Evolutionary conservation across 768 basidiomycete species (phyloP), one percentile per base, ranked within the genome.

Genomic region (Pleurotus citrinopileatus): DNA sequence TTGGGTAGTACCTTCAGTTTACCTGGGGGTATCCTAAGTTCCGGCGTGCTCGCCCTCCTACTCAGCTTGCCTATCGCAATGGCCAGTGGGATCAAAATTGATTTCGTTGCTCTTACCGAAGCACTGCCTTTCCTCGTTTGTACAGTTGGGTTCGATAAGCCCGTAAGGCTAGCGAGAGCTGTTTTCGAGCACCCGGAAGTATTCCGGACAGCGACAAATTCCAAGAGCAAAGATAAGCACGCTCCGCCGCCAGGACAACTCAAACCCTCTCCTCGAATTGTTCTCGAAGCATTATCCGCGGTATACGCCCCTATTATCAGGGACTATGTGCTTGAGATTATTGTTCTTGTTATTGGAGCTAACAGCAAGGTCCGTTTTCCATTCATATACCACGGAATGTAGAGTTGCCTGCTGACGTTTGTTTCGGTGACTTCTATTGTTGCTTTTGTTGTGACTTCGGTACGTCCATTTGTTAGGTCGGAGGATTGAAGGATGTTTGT

Each of bases 81-180:
- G 69, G 67, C 80, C 10, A 77, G 98, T 55, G 78, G 80, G 60
- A 92, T 99, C 55, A 88, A 86, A 17, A 86, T 99, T 60, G 95
- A 98, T 67, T 93, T 94, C 1, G 87, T 98, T 51, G 87, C 87
- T 8, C 79, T 99, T 47, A 93, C 91, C 8, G 97, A 99, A 68
- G 96, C 97, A 0, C 81, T 99, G 0, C 97, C 97, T 0, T 98
- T 98, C 84, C 77, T 98, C 44, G 95, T 99, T 29, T 96, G 96
- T 69, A 97, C 94, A 1, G 86, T 99, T 56, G 96, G 96, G 5
- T 99, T 98, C 68, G 97, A 99, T 72, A 98, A 99, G 68, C 96
- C 95, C 0, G 85, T 96, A 42, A 83, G 91, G 5, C 84, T 99
- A 22, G 95, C 94, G 2, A 80, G 87, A 10, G 88, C 94, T 2